Base-by-base conservation (phyloP, 768 basidiomycete genomes). In the Xanthoconium stramineum region DNA sequence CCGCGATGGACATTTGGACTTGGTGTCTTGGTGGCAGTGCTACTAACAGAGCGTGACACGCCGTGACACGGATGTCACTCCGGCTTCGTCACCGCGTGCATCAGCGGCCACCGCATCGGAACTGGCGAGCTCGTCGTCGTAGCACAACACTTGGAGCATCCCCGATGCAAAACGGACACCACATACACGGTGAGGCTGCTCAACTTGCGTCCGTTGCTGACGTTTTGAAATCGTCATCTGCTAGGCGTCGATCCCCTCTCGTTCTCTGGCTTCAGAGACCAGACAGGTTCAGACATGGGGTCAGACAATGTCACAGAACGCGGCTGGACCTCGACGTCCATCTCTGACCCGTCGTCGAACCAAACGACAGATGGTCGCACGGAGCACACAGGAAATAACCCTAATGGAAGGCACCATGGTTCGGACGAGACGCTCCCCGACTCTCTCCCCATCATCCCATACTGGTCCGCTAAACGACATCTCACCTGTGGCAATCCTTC, bases 401-500 rank as follows among this genome's bases (percentile, higher is more conserved):
- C 55, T 29, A 61, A 75, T 40, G 74, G 70, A n/a, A 70, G 63
- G 60, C 71, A 33, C 29, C 78, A 74, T 60, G 75, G 70, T 12
- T 83, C 82, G 1, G 69, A 78, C 12, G 83, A 78, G 48, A 78
- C 77, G 6, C 35, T 77, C 66, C 56, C 81, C 3, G 79, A 76
- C 29, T 69, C 71, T 30, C 59, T 81, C n/a, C 85, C 88, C 46
- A 78, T 85, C 30, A 80, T 89, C 19, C 89, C 89, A 0, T 88
- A 89, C 71, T 91, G 88, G 88, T 88, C 88, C 40, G 86, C 87
- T 6, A 94, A 95, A 70, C 83, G 94, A 42, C 94, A 98, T 75
- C 80, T 92, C 36, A 93, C 91, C 13, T 92, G 89, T 67, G 92
- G 92, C 13, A 95, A 94, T 67, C 89, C 91, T 4, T 80, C 85